Conservation (phyloP, 257 asterid genomes). For the Ilex asprella region DNA sequence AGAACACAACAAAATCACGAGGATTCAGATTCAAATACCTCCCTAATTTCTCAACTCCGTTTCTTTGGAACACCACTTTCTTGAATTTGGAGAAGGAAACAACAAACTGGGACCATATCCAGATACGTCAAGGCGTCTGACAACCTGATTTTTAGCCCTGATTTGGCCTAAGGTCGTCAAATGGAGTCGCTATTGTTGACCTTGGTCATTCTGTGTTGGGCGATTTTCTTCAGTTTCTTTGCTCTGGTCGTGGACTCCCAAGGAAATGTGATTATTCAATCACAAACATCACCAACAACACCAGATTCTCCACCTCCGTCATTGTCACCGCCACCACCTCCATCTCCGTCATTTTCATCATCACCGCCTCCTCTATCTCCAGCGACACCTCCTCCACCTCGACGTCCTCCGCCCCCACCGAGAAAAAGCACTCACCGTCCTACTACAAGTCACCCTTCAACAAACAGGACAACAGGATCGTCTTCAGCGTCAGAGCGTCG, state of each 20-base stretch:
- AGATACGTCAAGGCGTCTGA: not conserved
- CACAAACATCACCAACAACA: conserved; percentile 25
- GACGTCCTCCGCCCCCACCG: conserved; percentile 22
- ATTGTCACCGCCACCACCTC: conserved; percentile 20
- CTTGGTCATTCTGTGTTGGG: conserved; percentile 16
- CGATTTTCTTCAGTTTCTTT: conserved; percentile 22
- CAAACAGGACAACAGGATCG: too few relatives aligned
- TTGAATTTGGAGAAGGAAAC: conserved; percentile 15
- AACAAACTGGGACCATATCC: conserved; percentile 11
- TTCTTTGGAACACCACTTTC: conserved; percentile 10
- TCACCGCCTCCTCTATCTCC: conserved; percentile 21
- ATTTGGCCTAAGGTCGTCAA: conserved; percentile 3
- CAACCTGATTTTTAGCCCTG: too few relatives aligned
- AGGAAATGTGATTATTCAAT: conserved; percentile 22
- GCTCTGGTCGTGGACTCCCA: conserved; percentile 40
- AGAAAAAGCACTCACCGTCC: conserved; percentile 15
- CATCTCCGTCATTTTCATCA: conserved; percentile 20
- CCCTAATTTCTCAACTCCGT: conserved; percentile 26
- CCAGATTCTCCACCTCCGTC: conserved; percentile 14
- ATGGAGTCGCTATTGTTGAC: conserved; percentile 51
- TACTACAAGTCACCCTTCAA: conserved; percentile 10
- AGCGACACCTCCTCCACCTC: conserved; percentile 12
- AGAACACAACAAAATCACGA: not conserved
- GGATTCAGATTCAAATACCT: conserved; percentile 24
- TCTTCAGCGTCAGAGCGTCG: not conserved